Conservation (phyloP, 805 yeast species). For the Metschnikowia reukaufii region DNA sequence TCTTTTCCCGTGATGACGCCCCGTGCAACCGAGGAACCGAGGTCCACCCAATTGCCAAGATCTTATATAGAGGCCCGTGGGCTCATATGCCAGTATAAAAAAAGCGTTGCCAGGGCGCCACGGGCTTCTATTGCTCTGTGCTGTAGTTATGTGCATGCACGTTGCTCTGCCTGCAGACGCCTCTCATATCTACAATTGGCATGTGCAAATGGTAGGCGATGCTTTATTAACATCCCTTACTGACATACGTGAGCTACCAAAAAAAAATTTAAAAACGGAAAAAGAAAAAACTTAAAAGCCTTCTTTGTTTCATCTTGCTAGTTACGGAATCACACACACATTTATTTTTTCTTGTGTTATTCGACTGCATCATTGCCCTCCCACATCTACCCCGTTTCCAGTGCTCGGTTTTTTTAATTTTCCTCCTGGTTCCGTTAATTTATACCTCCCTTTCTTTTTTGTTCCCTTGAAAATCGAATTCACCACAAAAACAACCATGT, state of each 20-base stretch:
- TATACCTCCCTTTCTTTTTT: slow-evolving; percentile 3
- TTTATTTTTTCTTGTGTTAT: neutral
- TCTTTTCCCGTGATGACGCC: neutral
- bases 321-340: neutral
- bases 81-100: neutral
- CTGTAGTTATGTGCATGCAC: neutral
- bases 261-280: too few relatives aligned
- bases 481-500: slow-evolving; percentile 11
- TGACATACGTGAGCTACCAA: too few relatives aligned
- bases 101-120: neutral
- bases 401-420: neutral
- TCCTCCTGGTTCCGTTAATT: neutral
- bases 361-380: slow-evolving; percentile 1
- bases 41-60: neutral
- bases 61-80: neutral
- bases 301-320: slow-evolving; percentile 5
- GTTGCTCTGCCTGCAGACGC: slow-evolving; percentile 6
- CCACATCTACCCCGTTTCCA: slow-evolving; percentile 2
- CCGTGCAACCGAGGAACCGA: neutral
- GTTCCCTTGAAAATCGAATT: neutral
- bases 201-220: slow-evolving; percentile 9
- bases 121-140: neutral
- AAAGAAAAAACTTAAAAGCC: neutral
- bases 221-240: neutral
- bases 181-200: slow-evolving; percentile 7